Base-by-base conservation (phyloP, 192 early-diverging fungal species). In the Umbelopsis sp. region DNA sequence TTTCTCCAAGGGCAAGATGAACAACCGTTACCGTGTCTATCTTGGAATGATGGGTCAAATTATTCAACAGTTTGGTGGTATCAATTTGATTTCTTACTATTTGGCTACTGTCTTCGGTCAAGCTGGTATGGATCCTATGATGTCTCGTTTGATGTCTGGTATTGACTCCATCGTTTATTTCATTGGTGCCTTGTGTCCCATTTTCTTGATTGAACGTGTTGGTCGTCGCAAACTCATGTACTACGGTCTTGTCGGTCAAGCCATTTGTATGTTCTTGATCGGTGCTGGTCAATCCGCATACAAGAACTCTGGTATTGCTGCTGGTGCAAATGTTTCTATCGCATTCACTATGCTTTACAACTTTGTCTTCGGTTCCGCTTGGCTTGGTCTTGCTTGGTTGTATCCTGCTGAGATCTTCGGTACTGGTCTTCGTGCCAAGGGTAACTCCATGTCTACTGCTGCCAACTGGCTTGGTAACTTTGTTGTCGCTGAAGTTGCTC, bases 401-500 rank as follows among this genome's bases (percentile, higher is more conserved):
- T 92, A 93, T 69, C 88, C 92, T 45, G 82, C 88, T 21, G 94
- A 95, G 75, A 93, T 95, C 59, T 93, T 92, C 80, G 88, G 92
- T 10, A 86, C 91, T 59, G 87, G 86, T 34, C 75, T 92, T 32
- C 88, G 94, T 38, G 88, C 91, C 41, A 95, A 94, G 82, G 92
- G 89, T 49, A 88, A 88, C 65, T 87, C 87, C 22, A 74, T 92
- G 25, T 85, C 88, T 20, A 93, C 91, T 11, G 85, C 90, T 22
- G 85, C 92, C 65, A 95, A 95, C 86, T 95, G 92, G 92, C 75
- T 90, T 52, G 89, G 86, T 80, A 94, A 93, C 83, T 88, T 88
- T 79, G 69, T 88, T 59, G 85, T 95, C 8, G 87, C 83, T 14
- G 81, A 88, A 70, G 80, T 90, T 45, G 80, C 86, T 20, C 92